These are phyloP conservation scores for Candida dajiaensis DNA, from an alignment of 805 yeast genomes.

Conservation along the genomic window DNA sequence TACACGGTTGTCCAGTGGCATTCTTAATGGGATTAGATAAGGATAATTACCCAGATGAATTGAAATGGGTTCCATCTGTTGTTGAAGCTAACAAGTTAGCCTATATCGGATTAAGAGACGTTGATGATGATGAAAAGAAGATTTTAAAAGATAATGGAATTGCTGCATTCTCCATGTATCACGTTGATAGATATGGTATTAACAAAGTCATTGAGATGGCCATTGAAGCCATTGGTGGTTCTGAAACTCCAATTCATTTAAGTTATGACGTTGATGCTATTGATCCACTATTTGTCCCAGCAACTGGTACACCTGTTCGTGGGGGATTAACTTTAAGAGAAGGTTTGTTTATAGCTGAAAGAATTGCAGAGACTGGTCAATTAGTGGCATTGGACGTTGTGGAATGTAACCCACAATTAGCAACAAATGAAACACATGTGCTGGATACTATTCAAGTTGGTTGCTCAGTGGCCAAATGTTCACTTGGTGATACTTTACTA, in stretches of 20 bases:
- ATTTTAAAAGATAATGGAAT: conserved; percentile 67
- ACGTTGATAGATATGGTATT: conserved; percentile 90
- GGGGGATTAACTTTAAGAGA: conserved; percentile 95
- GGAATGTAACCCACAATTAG: conserved; percentile 88
- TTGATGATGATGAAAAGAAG: conserved; percentile 78
- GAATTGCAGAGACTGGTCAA: conserved; percentile 84
- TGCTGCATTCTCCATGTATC: conserved; percentile 91
- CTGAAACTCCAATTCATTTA: conserved; percentile 70
- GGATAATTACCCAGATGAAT: conserved; percentile 63
- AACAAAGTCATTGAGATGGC: conserved; percentile 92
- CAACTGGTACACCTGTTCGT: conserved; percentile 96
- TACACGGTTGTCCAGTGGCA: conserved; percentile 95
- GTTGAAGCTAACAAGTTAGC: conserved; percentile 70
- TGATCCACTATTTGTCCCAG: conserved; percentile 91
- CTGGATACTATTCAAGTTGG: conserved; percentile 87
- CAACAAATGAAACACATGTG: conserved; percentile 67
- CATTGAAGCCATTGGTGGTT: conserved; percentile 64
- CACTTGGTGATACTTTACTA: conserved; percentile 80
- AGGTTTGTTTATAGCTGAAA: conserved; percentile 88
- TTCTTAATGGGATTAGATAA: conserved; percentile 79
- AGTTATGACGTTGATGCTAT: conserved; percentile 96
- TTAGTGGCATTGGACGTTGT: conserved; percentile 86
- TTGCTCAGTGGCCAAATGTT: conserved; percentile 86
- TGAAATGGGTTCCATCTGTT: conserved; percentile 72
- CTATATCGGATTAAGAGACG: conserved; percentile 91